These are phyloP conservation scores for Malus hybrid DNA, from an alignment of 331 rosid species.

Conservation along the genomic window DNA sequence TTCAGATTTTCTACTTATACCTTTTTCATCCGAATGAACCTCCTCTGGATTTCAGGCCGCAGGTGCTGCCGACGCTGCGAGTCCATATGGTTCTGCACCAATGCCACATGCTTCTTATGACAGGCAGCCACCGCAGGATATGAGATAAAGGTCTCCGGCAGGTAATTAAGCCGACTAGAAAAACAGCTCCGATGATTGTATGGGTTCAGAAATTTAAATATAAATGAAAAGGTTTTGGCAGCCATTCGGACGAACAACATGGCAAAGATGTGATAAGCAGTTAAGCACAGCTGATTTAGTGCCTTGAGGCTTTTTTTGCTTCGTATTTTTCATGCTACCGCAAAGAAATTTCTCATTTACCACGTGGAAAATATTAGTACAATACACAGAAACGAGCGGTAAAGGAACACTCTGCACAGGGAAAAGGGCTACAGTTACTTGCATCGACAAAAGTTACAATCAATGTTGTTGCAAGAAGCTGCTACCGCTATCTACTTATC, in stretches of 20 bases:
- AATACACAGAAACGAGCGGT: no score
- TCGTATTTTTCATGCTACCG: no score
- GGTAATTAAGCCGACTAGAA: not conserved
- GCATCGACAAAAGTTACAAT: no score
- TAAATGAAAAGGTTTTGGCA: not conserved
- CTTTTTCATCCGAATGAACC: not conserved
- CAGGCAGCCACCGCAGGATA: slow-evolving; percentile 29
- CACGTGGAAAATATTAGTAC: no score
- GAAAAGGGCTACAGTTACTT: no score
- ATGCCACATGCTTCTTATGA: slow-evolving; percentile 28
- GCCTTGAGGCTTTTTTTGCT: not conserved
- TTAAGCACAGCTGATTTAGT: not conserved
- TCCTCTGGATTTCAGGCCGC: slow-evolving; percentile 37
- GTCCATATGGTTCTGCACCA: slow-evolving; percentile 35
- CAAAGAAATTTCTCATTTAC: no score
- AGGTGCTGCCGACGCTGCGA: slow-evolving; percentile 30
- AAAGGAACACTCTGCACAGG: no score
- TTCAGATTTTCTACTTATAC: not conserved
- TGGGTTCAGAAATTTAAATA: not conserved
- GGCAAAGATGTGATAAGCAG: not conserved
- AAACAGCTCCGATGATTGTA: not conserved
- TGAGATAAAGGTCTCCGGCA: slow-evolving; percentile 19
- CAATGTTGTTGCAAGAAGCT: no score
- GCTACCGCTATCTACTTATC: no score
- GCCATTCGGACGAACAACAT: not conserved